Percentiles rank a stretch among this genome's conserved stretches.
phyloP scores from a whole-genome alignment of 2,329 filamentous ascomycete genomes.

The Domatiomyces catenatus region DNA sequence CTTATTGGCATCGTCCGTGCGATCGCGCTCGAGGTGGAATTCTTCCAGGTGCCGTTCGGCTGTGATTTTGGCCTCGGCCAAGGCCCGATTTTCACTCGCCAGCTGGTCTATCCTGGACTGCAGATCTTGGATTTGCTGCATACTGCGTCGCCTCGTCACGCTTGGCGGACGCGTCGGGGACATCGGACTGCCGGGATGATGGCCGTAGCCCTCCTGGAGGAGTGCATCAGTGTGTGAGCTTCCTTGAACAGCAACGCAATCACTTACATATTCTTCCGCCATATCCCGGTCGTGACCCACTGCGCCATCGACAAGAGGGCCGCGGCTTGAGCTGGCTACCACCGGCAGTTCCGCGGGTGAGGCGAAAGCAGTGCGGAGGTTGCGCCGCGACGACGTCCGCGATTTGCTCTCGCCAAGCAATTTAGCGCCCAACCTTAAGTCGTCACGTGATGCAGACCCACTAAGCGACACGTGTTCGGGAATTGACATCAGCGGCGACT shows the following conservation, averaged over 20 bases:
- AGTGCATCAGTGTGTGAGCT: constrained; percentile 4
- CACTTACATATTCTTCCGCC: constrained; percentile 85
- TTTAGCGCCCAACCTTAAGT: constrained; percentile 5
- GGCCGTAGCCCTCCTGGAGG: constrained; percentile 75
- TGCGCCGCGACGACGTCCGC: constrained; percentile 23
- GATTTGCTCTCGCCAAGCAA: constrained; percentile 27
- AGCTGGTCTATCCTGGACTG: constrained; percentile 74
- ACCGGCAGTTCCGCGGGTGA: constrained; percentile 9
- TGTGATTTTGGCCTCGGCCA: constrained; percentile 55
- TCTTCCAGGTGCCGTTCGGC: constrained; percentile 51
- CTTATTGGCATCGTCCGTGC: constrained; percentile 33
- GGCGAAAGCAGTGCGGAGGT: constrained; percentile 23
- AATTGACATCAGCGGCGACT: constrained; percentile 36
- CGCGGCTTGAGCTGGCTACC: background rate
- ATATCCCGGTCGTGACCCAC: constrained; percentile 50
- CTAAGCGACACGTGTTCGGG: constrained; percentile 24
- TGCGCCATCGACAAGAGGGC: background rate
- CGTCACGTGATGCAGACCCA: constrained; percentile 5
- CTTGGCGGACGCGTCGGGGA: constrained; percentile 90
- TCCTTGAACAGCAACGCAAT: background rate
- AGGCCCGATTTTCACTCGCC: constrained; percentile 64
- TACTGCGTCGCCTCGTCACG: constrained; percentile 92
- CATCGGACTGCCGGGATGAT: constrained; percentile 66
- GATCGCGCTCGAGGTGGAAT: constrained; percentile 38
- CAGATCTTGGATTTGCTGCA: constrained; percentile 81